phyloP scores from a whole-genome alignment of 139 green algal genomes.

The Chlorella sp. region DNA sequence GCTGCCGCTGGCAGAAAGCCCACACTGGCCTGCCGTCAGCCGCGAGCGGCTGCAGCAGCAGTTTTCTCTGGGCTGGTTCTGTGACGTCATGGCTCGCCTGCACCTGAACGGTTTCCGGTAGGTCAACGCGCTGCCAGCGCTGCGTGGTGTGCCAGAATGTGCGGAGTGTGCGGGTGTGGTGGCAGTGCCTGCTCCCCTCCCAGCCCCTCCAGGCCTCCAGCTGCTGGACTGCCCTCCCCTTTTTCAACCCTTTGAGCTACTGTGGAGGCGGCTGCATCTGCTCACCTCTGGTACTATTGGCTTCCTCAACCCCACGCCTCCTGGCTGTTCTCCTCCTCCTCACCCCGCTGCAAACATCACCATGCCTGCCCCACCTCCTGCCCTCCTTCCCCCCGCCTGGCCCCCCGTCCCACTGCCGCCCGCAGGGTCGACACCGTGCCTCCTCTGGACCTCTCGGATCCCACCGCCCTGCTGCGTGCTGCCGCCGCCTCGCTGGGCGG shows the following conservation, averaged over 20 bases:
- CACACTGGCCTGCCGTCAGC: background rate
- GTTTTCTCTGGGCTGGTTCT: constrained; percentile 38
- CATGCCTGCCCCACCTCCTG: background rate
- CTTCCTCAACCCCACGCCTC: too few species aligned
- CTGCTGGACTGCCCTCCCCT: background rate
- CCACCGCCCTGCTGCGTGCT: constrained; percentile 19
- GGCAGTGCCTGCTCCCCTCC: background rate
- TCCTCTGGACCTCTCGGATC: constrained; percentile 5
- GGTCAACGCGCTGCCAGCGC: background rate
- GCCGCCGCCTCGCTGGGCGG: background rate
- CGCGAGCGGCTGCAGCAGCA: background rate
- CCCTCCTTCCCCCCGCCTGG: background rate
- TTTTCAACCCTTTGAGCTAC: background rate
- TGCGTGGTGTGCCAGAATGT: background rate
- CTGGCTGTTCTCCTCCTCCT: background rate
- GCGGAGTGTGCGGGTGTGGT: background rate
- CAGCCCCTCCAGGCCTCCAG: background rate
- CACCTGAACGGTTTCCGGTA: constrained; percentile 62
- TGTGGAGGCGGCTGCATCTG: background rate
- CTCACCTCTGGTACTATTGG: too few species aligned
- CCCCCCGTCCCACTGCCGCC: background rate
- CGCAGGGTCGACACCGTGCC: constrained; percentile 53
- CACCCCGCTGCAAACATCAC: background rate
- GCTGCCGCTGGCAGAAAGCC: background rate
- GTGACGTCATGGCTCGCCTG: constrained; percentile 43